Percentiles rank a stretch among this genome's conserved stretches.
phyloP scores from a whole-genome alignment of 371 early-diverging fungal genomes.

The Catenaria anguillulae region DNA sequence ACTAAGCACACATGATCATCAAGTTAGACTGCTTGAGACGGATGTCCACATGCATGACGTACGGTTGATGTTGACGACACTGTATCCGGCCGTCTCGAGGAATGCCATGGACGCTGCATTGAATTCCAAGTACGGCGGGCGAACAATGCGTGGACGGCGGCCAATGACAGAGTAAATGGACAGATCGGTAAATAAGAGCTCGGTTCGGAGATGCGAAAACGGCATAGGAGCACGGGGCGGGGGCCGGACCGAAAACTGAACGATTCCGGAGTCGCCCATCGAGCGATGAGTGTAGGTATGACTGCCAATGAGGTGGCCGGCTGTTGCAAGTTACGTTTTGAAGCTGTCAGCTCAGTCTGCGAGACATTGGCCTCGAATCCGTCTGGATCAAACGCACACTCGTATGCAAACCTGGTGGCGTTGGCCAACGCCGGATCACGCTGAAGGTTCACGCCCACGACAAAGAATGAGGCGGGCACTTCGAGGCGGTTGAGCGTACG shows the following conservation, averaged over 20 bases:
- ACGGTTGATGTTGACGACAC: neutral
- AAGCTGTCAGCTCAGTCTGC: no score
- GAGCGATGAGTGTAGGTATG: neutral
- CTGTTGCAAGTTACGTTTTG: neutral
- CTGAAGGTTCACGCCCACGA: neutral
- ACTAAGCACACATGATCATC: no score
- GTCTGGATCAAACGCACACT: no score
- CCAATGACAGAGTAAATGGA: neutral
- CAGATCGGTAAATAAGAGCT: neutral
- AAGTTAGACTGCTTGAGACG: no score
- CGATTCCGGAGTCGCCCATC: neutral
- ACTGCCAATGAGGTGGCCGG: neutral
- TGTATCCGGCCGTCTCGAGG: neutral
- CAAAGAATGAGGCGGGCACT: neutral
- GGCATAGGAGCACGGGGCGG: neutral
- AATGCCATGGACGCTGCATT: neutral
- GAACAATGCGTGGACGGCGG: neutral
- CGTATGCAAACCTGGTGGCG: neutral
- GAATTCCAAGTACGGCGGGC: conserved; percentile 3
- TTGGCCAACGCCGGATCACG: neutral
- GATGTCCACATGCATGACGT: no score
- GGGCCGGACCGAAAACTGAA: neutral
- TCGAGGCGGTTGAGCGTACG: neutral
- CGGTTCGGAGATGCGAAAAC: neutral
- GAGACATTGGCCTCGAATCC: no score